These are phyloP conservation scores for Porcisia hertigi DNA, from an alignment of 208 protist genomes.

Conservation along the genomic window DNA sequence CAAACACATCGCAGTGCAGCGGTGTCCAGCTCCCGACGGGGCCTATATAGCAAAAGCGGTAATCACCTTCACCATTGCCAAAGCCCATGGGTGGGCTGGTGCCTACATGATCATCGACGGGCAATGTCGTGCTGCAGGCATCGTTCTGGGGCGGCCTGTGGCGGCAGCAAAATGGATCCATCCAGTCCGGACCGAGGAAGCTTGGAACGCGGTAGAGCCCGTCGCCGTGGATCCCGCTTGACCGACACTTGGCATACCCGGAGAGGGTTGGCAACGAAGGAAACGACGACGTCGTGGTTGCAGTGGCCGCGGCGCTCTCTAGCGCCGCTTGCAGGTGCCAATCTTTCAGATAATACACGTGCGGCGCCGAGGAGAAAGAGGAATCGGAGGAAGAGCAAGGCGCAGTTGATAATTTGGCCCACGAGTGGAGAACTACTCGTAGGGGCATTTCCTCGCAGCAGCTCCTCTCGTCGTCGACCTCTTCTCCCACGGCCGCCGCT, in stretches of 20 bases:
- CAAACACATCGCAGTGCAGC: constrained; percentile 88
- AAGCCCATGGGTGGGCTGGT: constrained; percentile 33
- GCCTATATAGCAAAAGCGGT: constrained; percentile 88
- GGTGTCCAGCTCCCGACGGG: constrained; percentile 61
- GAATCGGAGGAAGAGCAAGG: background rate
- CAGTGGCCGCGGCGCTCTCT: constrained; percentile 23
- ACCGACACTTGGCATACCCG: background rate
- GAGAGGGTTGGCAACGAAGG: background rate
- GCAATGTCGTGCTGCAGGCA: background rate
- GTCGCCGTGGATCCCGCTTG: constrained; percentile 28
- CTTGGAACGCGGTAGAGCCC: constrained; percentile 69
- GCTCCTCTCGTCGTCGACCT: constrained; percentile 2
- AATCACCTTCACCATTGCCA: constrained; percentile 66
- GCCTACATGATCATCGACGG: background rate
- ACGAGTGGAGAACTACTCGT: constrained; percentile 18
- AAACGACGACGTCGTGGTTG: background rate
- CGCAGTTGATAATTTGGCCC: background rate
- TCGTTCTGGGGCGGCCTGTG: background rate
- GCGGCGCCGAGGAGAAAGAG: background rate
- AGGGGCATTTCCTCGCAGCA: constrained; percentile 18
- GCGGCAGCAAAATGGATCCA: constrained; percentile 62
- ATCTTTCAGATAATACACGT: constrained; percentile 71
- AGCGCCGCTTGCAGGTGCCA: constrained; percentile 73
- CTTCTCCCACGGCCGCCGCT: background rate
- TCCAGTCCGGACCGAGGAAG: constrained; percentile 81